Conservation (phyloP, 1,139 yeast species). For the Nakaseomyces kungkrabaensis region DNA sequence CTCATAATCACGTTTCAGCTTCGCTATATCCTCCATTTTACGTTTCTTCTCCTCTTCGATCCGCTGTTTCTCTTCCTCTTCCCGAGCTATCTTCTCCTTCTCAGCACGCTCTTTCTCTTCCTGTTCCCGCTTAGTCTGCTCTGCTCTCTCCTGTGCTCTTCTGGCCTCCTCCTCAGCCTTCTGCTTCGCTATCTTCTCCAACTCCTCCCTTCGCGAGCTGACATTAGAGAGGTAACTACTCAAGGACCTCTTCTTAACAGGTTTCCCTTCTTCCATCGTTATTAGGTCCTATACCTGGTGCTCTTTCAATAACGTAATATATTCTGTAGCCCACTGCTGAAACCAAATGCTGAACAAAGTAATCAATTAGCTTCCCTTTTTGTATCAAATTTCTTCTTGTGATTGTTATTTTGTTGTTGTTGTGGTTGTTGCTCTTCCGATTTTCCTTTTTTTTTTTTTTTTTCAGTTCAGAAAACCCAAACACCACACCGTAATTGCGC, state of each 20-base stretch:
- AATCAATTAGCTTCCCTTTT: too few species aligned
- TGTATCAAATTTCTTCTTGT: too few species aligned
- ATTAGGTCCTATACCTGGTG: too few species aligned
- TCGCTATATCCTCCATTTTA: conserved; percentile 5
- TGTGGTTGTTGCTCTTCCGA: too few species aligned
- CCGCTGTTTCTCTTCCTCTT: background rate
- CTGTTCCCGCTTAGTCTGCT: background rate
- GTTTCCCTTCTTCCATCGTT: background rate
- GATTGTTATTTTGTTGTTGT: too few species aligned
- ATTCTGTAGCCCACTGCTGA: too few species aligned
- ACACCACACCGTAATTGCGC: too few species aligned
- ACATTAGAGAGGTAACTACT: conserved; percentile 31
- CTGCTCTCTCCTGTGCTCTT: background rate
- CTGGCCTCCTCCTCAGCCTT: conserved; percentile 6
- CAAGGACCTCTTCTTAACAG: conserved; percentile 26
- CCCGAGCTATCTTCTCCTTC: background rate
- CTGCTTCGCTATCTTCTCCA: conserved; percentile 15
- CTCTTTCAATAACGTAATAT: too few species aligned
- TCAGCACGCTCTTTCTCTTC: background rate
- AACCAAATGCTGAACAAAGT: background rate
- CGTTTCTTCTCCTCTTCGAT: background rate
- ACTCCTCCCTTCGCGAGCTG: conserved; percentile 25
- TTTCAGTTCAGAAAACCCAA: too few species aligned
- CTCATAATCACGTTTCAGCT: background rate
- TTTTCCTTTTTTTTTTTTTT: too few species aligned